phyloP scores from a whole-genome alignment of 1,284 basidiomycete genomes.

The Schizopora paradoxa region DNA sequence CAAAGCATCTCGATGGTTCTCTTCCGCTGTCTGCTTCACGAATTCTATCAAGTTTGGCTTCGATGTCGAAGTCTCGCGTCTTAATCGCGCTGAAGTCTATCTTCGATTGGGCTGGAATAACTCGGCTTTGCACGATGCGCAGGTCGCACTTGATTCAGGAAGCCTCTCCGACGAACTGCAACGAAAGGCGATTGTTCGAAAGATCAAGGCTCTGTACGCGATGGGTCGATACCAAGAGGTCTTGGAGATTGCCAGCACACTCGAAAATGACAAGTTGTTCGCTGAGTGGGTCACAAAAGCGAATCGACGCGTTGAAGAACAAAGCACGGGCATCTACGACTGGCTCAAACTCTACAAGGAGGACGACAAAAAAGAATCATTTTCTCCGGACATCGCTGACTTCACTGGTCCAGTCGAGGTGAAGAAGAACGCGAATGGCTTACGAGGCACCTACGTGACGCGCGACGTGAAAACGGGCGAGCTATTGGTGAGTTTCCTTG shows the following conservation, averaged over 20 bases:
- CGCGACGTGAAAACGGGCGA: slow-evolving; percentile 11
- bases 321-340: slow-evolving; percentile 6
- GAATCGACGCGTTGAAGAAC: neutral
- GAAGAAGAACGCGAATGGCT: neutral
- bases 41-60: slow-evolving; percentile 8
- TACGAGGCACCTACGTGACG: slow-evolving; percentile 11
- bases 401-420: slow-evolving; percentile 12
- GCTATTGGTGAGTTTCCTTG: slow-evolving; percentile 7
- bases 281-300: slow-evolving; percentile 1
- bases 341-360: slow-evolving; percentile 6
- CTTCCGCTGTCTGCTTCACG: slow-evolving; percentile 7
- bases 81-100: slow-evolving; percentile 12
- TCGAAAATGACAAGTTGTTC: slow-evolving; percentile 4
- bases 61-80: neutral
- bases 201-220: slow-evolving; percentile 7
- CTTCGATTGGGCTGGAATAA: slow-evolving; percentile 11
- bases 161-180: neutral
- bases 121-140: slow-evolving; percentile 11
- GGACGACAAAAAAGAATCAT: neutral
- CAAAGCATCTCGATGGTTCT: slow-evolving; percentile 6
- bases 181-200: slow-evolving; percentile 10
- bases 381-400: slow-evolving; percentile 8
- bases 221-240: slow-evolving; percentile 1
- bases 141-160: neutral
- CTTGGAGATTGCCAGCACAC: neutral